Percentiles rank a stretch among this genome's conserved stretches.
Conservation (phyloP, 768 basidiomycete genomes). For the Leccinum boreale region DNA sequence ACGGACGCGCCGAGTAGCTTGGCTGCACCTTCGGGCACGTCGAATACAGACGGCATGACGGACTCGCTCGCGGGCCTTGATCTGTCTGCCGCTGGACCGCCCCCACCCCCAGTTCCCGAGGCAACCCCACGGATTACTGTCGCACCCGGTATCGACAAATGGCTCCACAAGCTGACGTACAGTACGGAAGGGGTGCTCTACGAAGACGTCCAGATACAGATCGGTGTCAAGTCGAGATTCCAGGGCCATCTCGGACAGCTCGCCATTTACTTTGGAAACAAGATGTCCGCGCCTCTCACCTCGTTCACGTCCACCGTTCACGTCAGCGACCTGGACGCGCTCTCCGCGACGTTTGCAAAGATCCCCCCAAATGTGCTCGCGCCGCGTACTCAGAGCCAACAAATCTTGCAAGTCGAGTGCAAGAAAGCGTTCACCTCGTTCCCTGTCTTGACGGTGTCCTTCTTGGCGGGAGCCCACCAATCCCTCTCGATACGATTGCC, state of each 20-base stretch:
- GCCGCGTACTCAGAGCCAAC: constrained; percentile 86
- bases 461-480: constrained; percentile 89
- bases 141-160: constrained; percentile 78
- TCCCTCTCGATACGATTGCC: constrained; percentile 81
- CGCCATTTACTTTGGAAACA: constrained; percentile 96
- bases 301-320: constrained; percentile 85
- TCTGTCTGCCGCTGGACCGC: constrained; percentile 37
- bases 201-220: constrained; percentile 93
- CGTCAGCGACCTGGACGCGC: constrained; percentile 67
- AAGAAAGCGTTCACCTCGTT: constrained; percentile 75
- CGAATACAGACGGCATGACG: constrained; percentile 55
- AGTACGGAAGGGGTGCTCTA: constrained; percentile 85
- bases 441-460: constrained; percentile 84
- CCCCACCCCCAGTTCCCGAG: constrained; percentile 16
- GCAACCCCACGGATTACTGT: constrained; percentile 51
- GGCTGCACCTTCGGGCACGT: constrained; percentile 34
- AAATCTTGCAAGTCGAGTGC: constrained; percentile 92
- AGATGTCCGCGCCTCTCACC: constrained; percentile 82
- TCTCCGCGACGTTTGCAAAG: constrained; percentile 85
- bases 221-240: constrained; percentile 95
- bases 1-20: constrained; percentile 35
- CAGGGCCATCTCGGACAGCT: constrained; percentile 93
- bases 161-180: constrained; percentile 84
- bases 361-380: constrained; percentile 81
- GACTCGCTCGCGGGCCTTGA: constrained; percentile 83